Evolutionary conservation across 2,329 filamentous ascomycete species (phyloP).

Genomic region (Phyllosticta citribraziliensis): DNA sequence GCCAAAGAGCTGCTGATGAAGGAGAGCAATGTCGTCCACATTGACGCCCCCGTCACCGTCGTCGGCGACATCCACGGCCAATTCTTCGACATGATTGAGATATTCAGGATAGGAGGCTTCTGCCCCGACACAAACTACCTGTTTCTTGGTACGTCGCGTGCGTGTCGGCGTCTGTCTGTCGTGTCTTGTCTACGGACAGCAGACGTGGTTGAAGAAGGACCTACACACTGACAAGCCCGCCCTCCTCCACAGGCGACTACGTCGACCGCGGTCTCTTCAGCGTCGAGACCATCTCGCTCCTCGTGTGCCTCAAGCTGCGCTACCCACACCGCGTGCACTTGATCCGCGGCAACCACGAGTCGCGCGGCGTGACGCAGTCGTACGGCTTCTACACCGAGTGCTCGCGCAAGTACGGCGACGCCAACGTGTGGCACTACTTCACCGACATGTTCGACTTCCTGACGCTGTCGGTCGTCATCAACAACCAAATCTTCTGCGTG

Average conservation of each 20-base stretch:
- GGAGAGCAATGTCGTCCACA: constrained; percentile 98
- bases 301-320: constrained; percentile 92
- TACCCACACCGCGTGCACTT: constrained; percentile 93
- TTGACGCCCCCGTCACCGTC: constrained; percentile 88
- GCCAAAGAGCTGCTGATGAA: constrained; percentile 98
- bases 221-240: background rate
- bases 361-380: constrained; percentile 91
- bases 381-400: constrained; percentile 99
- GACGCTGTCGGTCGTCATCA: constrained; percentile 93
- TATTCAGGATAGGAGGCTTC: constrained; percentile 95
- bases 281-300: constrained; percentile 95
- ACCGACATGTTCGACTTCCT: constrained; percentile 99
- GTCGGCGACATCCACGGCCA: constrained; percentile 98
- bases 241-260: constrained; percentile 64
- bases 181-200: no score
- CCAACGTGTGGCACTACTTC: constrained; percentile 98
- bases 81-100: constrained; percentile 98
- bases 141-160: constrained; percentile 62
- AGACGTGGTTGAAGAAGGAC: no score
- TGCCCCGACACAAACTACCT: constrained; percentile 98
- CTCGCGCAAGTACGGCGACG: constrained; percentile 94
- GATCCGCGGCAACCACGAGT: constrained; percentile 97
- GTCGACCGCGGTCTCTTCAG: constrained; percentile 98
- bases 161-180: constrained; percentile 9
- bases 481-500: constrained; percentile 98